phyloP scores from a whole-genome alignment of 2,329 filamentous ascomycete genomes.

The Emmonsiellopsis sp. region DNA sequence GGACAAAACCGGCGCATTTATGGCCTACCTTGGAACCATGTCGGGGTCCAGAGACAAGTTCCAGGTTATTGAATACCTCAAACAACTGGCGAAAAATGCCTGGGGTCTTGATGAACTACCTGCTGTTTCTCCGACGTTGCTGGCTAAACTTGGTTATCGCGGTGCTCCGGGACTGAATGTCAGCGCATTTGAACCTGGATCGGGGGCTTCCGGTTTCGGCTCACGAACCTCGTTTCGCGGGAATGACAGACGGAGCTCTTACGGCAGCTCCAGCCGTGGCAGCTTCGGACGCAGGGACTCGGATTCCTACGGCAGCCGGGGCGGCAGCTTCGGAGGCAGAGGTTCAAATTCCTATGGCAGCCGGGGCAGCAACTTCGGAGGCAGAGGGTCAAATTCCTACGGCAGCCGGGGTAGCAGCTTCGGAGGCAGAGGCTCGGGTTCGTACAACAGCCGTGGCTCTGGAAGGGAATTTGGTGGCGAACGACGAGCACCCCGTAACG shows the following conservation, averaged over 20 bases:
- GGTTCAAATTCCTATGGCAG: too few relatives aligned
- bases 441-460: background rate
- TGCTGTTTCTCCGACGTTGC: background rate
- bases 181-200: background rate
- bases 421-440: background rate
- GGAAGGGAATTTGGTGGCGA: background rate
- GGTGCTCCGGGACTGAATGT: background rate
- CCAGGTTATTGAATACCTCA: background rate
- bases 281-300: too few relatives aligned
- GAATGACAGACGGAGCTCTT: too few relatives aligned
- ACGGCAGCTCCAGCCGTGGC: too few relatives aligned
- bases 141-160: background rate
- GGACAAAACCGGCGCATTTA: constrained; percentile 42
- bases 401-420: background rate
- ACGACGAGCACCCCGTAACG: background rate
- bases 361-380: background rate
- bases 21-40: constrained; percentile 39
- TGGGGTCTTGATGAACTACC: constrained; percentile 23
- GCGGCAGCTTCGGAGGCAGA: too few relatives aligned
- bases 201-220: too few relatives aligned
- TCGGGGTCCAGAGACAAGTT: background rate
- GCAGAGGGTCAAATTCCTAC: background rate
- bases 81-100: constrained; percentile 30
- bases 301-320: too few relatives aligned
- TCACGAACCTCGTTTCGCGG: too few relatives aligned